These are phyloP conservation scores for Alloteropsis semialata DNA, from an alignment of 176 grass and related monocot species.

Conservation along the genomic window DNA sequence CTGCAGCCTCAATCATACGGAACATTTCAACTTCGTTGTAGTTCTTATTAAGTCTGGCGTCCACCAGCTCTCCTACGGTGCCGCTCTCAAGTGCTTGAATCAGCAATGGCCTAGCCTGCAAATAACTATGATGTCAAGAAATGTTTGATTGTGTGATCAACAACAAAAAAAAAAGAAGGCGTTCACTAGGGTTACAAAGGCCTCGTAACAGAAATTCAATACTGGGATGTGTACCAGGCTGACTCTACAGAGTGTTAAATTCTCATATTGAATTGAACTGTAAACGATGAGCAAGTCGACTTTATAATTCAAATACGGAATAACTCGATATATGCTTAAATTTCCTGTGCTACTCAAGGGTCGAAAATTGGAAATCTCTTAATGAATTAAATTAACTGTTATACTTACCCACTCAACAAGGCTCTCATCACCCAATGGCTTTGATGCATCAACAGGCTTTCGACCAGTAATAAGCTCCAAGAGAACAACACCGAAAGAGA, in stretches of 20 bases:
- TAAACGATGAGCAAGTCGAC: background rate
- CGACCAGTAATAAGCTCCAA: conserved; percentile 90
- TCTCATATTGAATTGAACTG: background rate
- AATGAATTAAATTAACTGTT: background rate
- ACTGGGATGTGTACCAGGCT: background rate
- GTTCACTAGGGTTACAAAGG: background rate
- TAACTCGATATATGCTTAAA: background rate
- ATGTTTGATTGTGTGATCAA: background rate
- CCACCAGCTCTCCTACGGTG: conserved; percentile 45
- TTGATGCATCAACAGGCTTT: conserved; percentile 90
- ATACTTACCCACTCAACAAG: conserved; percentile 93
- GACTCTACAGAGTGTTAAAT: background rate
- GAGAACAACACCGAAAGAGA: conserved; percentile 92
- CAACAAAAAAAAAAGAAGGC: background rate
- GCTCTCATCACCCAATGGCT: conserved; percentile 82
- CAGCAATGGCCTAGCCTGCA: conserved; percentile 81
- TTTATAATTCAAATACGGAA: background rate
- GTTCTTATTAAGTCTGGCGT: conserved; percentile 49
- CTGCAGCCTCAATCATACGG: conserved; percentile 72
- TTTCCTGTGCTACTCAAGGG: background rate
- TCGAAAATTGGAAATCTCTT: background rate
- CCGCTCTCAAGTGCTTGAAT: conserved; percentile 50
- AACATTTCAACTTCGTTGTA: conserved; percentile 59
- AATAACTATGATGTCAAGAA: conserved; percentile 20
- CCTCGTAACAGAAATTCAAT: background rate